Base-by-base conservation (phyloP, 169 alveolate species). In the Eimeria necatrix region DNA sequence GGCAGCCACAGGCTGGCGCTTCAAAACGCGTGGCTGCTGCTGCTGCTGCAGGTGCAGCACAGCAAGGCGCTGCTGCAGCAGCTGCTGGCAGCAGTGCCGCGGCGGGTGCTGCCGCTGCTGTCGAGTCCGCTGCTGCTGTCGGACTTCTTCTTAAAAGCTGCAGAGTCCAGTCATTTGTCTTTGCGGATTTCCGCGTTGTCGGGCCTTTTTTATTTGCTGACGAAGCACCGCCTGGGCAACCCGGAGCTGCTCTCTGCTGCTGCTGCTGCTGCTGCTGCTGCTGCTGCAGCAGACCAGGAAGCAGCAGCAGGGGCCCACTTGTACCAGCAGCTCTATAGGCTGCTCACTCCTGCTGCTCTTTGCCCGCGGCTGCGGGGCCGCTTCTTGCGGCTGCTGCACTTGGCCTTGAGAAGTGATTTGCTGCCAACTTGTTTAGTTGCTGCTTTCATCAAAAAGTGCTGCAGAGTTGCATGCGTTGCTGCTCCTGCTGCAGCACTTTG, bases 391-490 rank as follows among this genome's bases (percentile, higher is more conserved):
- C 68, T 94, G 24, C 46, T 94, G 46, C 52, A 70, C 32, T 8
- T 59, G 16, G 68, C 93, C n/a, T 68, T 94, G 6, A 60, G 93
- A 18, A 74, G 93, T 49, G 61, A 94, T 12, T 52, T 94, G 56
- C 84, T 87, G 22, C 96, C 96, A 12, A 59, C 56, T 9, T 41
- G 59, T 48, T 46, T 94, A 48, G 91, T 94, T 4, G 80, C 85
- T 3, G 83, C 56, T 20, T 94, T 88, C 73, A 51, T 85, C 18
- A 94, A 94, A n/a, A 85, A 87, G 24, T 87, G 91, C 64, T 2
- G 41, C 6, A 64, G 96, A 53, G 90, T 86, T 24, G 96, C 96
- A 12, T 94, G 96, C 85, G 64, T 94, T 16, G 86, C 61, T 18
- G 9, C 94, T 53, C 93, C 96, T 4, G 93, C 61, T 9, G 87